These are phyloP conservation scores for Pleurotus cornucopiae DNA, from an alignment of 768 basidiomycete species.

Conservation along the genomic window DNA sequence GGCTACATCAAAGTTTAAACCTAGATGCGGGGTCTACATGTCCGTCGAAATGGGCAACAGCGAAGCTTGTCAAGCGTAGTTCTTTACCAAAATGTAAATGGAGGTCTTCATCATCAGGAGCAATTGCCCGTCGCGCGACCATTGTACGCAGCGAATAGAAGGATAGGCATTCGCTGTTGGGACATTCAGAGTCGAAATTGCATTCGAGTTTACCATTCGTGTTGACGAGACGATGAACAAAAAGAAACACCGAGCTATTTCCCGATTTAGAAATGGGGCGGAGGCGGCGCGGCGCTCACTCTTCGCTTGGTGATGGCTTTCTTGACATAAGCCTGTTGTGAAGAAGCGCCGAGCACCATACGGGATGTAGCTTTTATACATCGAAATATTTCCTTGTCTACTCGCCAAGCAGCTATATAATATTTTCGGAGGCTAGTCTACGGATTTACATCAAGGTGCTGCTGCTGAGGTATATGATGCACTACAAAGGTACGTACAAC, in stretches of 20 bases:
- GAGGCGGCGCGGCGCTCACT: too few relatives aligned
- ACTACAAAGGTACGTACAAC: conserved; percentile 2
- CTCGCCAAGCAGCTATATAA: not conserved
- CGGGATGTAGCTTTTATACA: not conserved
- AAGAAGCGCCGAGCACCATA: not conserved
- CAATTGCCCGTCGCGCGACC: conserved; percentile 73
- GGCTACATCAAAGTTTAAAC: conserved; percentile 60
- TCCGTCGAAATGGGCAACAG: conserved; percentile 5
- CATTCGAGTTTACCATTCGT: not conserved
- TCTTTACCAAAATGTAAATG: conserved; percentile 60
- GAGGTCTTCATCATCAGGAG: conserved; percentile 63
- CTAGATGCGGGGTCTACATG: conserved; percentile 67
- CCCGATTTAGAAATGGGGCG: too few relatives aligned
- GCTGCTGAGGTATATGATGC: not conserved
- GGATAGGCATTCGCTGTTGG: conserved; percentile 59
- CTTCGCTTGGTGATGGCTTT: too few relatives aligned
- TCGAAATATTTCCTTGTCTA: not conserved
- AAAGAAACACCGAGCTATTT: too few relatives aligned
- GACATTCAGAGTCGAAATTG: conserved; percentile 42
- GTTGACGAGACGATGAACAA: too few relatives aligned
- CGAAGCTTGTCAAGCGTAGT: not conserved
- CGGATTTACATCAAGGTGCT: conserved; percentile 3
- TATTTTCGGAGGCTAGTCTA: conserved; percentile 1
- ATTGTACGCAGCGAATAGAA: conserved; percentile 58
- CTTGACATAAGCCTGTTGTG: too few relatives aligned